Evolutionary conservation across 2,329 filamentous ascomycete species (phyloP), one percentile per base, ranked within the genome.

Genomic region (Colletotrichum graminicola): DNA sequence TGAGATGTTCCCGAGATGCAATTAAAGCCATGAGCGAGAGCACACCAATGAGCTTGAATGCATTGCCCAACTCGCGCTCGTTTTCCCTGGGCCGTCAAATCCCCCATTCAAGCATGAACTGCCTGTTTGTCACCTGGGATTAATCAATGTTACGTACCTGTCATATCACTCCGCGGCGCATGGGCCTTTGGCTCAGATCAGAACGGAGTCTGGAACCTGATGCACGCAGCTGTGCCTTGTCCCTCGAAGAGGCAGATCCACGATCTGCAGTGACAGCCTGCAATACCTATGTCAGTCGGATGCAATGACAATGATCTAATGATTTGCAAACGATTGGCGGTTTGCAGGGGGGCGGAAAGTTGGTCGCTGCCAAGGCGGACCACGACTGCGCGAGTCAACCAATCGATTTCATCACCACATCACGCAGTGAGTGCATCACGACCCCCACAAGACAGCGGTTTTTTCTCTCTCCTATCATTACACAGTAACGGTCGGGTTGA

Each of bases 361-460:
- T 39, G 57, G 57, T 62, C 10, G 57, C 63, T 71, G 57, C 67
- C 67, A 71, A 67, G 67, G 63, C 12, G 29, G 39, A 6, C 41
- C 39, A 32, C 49, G 23, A 23, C 56, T 41, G 55, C 56, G 41
- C 63, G 67, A 62, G 67, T 71, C 67, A 71, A 71, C 67, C 63
- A 49, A 61, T 21, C 12, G 63, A 71, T n/a, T 56, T 62, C 56
- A 32, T 56, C 56, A 71, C 52, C 63, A 71, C 67, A 71, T 57
- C 63, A 71, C 67, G 41, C 52, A 51, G 56, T 56, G 56, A 43
- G 63, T 57, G 63, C 56, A 41, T 67, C 51, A 8, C 26, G 34
- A 54, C 63, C 67, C 63, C 63, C 29, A 71, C 67, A 26, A 47
- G 51, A 45, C 29, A 26, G n/a, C 51, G 36, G 11, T 34, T 21